A percentile compares a stretch with the other conserved stretches of the same genome.
Evolutionary conservation across 257 asterid genomes (phyloP).

Genomic region (Solanum lycopersicoides): DNA sequence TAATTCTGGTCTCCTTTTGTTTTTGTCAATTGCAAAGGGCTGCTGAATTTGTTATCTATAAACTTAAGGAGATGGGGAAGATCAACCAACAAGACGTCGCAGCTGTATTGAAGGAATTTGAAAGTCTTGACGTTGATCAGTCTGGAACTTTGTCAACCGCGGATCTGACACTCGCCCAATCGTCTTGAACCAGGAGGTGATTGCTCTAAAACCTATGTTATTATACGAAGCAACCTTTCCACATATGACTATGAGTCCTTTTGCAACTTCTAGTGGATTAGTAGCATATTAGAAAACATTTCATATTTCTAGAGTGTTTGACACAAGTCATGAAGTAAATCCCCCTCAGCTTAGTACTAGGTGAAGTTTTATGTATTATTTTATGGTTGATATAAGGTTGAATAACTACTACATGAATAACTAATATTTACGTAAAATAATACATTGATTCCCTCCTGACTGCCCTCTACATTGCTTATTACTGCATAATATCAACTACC

Average conservation of each 20-base stretch:
- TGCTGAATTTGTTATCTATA: constrained; percentile 64
- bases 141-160: constrained; percentile 67
- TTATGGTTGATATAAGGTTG: background rate
- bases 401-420: no score
- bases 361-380: background rate
- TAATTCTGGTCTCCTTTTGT: background rate
- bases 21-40: constrained; percentile 27
- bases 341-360: background rate
- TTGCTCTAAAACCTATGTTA: background rate
- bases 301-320: background rate
- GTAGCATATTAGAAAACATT: background rate
- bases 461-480: background rate
- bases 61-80: constrained; percentile 97
- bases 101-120: constrained; percentile 53
- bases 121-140: constrained; percentile 75
- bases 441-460: background rate
- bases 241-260: background rate
- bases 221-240: background rate
- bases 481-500: background rate
- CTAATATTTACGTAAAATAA: background rate
- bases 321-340: background rate
- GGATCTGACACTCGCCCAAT: constrained; percentile 62
- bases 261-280: background rate
- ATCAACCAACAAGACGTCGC: constrained; percentile 60
- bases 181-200: constrained; percentile 14